These are phyloP conservation scores for Trichoderma sp. DNA, from an alignment of 2,329 filamentous ascomycete genomes.

Conservation along the genomic window DNA sequence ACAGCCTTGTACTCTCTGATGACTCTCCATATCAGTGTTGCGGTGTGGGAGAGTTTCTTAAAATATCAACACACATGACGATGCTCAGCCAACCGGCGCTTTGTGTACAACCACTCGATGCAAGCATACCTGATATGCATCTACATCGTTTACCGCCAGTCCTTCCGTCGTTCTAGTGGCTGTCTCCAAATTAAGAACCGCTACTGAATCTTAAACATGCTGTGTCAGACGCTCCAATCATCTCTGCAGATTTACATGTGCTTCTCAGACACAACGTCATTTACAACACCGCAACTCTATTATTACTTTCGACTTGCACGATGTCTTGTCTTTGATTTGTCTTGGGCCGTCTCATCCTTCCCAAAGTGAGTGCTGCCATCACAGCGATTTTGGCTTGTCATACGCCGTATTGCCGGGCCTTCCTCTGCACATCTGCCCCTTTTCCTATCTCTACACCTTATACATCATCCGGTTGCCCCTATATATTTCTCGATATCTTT, in stretches of 20 bases:
- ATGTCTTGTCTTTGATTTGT: neutral
- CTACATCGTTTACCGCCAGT: neutral
- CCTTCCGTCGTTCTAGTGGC: neutral
- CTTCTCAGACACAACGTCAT: constrained; percentile 17
- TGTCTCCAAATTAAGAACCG: neutral
- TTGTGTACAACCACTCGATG: constrained; percentile 12
- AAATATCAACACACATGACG: neutral
- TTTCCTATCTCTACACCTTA: constrained; percentile 9
- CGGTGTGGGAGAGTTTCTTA: constrained; percentile 10
- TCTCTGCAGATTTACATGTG: neutral
- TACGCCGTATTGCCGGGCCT: constrained; percentile 15
- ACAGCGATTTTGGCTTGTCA: constrained; percentile 5
- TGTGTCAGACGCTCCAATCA: constrained; percentile 11
- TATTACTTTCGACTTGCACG: neutral
- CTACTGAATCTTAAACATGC: neutral
- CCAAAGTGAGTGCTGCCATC: constrained; percentile 4
- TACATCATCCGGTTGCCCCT: neutral
- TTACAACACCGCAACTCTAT: constrained; percentile 14
- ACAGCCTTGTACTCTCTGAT: neutral
- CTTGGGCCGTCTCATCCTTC: constrained; percentile 3
- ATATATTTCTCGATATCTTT: constrained; percentile 2
- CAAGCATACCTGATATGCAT: constrained; percentile 20
- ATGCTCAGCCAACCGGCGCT: constrained; percentile 1
- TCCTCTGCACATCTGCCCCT: neutral
- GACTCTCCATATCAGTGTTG: neutral